These are phyloP conservation scores for Sugiyamaella qingdaonensis DNA, from an alignment of 805 yeast species.

Conservation along the genomic window DNA sequence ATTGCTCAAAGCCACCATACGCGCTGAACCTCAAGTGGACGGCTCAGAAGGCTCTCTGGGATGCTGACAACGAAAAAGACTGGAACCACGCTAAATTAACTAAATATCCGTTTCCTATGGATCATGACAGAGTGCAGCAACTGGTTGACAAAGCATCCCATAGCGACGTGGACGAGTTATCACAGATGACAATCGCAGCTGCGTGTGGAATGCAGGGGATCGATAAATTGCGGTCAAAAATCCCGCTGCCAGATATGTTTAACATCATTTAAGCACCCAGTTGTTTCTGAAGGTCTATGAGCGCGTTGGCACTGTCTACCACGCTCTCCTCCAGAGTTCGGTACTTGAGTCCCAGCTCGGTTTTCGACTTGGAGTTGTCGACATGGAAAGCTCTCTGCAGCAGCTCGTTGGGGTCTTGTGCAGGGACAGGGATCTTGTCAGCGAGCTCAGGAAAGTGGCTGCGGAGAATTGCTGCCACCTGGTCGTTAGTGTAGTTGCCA, in stretches of 20 bases:
- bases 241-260: neutral
- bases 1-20: neutral
- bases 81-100: neutral
- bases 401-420: neutral
- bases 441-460: slow-evolving; percentile 17
- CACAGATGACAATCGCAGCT: neutral
- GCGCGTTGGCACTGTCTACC: slow-evolving; percentile 2
- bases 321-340: slow-evolving; percentile 3
- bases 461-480: slow-evolving; percentile 11
- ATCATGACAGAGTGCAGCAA: neutral
- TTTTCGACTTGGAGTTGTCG: slow-evolving; percentile 7
- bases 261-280: neutral
- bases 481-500: slow-evolving; percentile 19
- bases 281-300: slow-evolving; percentile 11
- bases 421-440: slow-evolving; percentile 6
- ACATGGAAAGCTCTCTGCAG: neutral
- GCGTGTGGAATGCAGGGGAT: neutral
- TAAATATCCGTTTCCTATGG: neutral
- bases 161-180: neutral
- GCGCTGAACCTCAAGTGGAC: neutral
- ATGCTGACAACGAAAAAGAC: neutral
- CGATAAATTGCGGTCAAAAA: neutral
- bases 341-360: slow-evolving; percentile 14
- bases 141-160: neutral
- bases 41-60: neutral